Percentiles rank a stretch among this genome's conserved stretches.
Conservation (phyloP, 306 rosid genomes). For the Spatholobus suberectus region DNA sequence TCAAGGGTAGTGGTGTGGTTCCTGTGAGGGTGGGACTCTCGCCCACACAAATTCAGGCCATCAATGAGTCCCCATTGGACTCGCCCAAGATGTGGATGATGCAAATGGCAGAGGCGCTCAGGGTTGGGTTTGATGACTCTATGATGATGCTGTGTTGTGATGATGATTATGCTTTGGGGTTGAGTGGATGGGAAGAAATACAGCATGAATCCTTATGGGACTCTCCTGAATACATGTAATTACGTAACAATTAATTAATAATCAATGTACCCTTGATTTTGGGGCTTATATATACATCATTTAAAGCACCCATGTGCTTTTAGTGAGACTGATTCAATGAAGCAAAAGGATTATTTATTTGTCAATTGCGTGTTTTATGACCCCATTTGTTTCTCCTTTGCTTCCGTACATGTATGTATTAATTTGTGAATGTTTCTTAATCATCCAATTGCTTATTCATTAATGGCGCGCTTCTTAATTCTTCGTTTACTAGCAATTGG, state of each 20-base stretch:
- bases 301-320: not conserved
- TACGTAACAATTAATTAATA: not conserved
- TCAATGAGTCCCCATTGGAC: constrained; percentile 85
- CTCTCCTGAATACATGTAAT: constrained; percentile 12
- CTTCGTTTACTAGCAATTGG: not conserved
- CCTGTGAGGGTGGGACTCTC: constrained; percentile 70
- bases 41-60: constrained; percentile 80
- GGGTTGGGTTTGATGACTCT: constrained; percentile 41
- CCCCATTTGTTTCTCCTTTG: not conserved
- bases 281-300: not conserved
- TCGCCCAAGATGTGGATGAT: constrained; percentile 95
- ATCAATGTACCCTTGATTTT: constrained; percentile 23
- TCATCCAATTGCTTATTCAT: not conserved
- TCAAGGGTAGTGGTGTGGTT: not conserved
- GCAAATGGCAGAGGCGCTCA: constrained; percentile 65
- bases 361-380: not conserved
- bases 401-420: not conserved
- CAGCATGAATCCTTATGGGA: constrained; percentile 65
- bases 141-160: constrained; percentile 26
- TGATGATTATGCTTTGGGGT: constrained; percentile 2
- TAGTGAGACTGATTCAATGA: constrained; percentile 34
- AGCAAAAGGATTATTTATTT: not conserved
- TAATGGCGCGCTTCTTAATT: not conserved
- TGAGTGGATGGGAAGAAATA: constrained; percentile 57
- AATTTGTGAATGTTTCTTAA: not conserved